Conservation (phyloP, 208 protist genomes). For the Wallacemonas sp. region DNA sequence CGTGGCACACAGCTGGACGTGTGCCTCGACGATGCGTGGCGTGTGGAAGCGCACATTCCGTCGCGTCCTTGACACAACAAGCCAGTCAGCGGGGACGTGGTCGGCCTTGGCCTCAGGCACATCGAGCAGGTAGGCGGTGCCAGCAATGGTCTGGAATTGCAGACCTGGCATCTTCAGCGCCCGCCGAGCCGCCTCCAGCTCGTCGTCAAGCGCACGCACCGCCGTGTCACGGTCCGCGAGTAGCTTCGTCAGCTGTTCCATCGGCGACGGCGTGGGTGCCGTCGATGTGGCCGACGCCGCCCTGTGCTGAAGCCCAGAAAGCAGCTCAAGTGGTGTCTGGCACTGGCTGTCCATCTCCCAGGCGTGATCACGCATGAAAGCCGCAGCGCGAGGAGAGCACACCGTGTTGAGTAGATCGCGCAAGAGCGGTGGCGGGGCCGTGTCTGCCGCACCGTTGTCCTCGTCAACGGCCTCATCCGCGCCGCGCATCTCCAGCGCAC, state of each 20-base stretch:
- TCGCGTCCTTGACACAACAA: slow-evolving; percentile 76
- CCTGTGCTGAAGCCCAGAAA: slow-evolving; percentile 16
- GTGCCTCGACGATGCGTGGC: slow-evolving; percentile 46
- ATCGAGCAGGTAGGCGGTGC: slow-evolving; percentile 79
- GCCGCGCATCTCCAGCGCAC: slow-evolving; percentile 19
- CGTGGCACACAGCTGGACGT: slow-evolving; percentile 59
- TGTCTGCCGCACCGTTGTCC: not conserved
- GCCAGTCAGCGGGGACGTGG: slow-evolving; percentile 57
- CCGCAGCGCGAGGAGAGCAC: slow-evolving; percentile 10
- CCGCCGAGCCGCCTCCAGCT: slow-evolving; percentile 49
- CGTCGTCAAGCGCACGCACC: slow-evolving; percentile 39
- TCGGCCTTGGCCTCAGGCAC: slow-evolving; percentile 50
- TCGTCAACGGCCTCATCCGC: not conserved
- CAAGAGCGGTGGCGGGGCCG: slow-evolving; percentile 26
- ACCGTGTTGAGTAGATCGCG: slow-evolving; percentile 21
- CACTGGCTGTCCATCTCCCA: slow-evolving; percentile 39
- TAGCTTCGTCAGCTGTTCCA: slow-evolving; percentile 32
- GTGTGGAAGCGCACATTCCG: slow-evolving; percentile 85
- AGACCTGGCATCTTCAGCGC: slow-evolving; percentile 54
- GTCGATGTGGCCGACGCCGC: not conserved
- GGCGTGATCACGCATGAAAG: slow-evolving; percentile 35
- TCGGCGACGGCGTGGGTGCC: slow-evolving; percentile 2
- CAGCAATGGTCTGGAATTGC: slow-evolving; percentile 77
- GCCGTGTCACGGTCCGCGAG: slow-evolving; percentile 36
- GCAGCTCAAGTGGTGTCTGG: slow-evolving; percentile 66